Percentiles rank a stretch among this genome's conserved stretches.
phyloP scores from a whole-genome alignment of 345 rosid genomes.

The Pseudoturritis turrita region DNA sequence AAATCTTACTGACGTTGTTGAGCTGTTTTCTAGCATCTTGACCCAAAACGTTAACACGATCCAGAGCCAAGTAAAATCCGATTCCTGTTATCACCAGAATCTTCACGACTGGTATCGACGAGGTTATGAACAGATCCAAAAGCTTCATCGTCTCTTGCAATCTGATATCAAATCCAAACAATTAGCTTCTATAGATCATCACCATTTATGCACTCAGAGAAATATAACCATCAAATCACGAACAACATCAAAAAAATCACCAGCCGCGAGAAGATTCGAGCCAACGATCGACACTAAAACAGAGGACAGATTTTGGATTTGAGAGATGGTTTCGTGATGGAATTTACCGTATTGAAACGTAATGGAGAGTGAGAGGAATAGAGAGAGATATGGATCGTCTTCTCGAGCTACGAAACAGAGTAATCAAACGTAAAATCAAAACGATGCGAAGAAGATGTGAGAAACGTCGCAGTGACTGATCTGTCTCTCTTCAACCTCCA shows the following conservation, averaged over 20 bases:
- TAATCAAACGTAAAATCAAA: not conserved
- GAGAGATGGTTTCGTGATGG: not conserved
- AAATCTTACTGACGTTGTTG: constrained; percentile 38
- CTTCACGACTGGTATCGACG: constrained; percentile 53
- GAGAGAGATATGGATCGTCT: not conserved
- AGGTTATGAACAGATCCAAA: constrained; percentile 52
- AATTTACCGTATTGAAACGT: not conserved
- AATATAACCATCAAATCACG: not conserved
- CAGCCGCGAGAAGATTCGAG: not conserved
- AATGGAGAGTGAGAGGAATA: not conserved
- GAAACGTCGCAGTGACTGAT: not conserved
- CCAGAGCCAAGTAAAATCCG: constrained; percentile 57
- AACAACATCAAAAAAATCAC: not conserved
- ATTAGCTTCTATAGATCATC: not conserved
- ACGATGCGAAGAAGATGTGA: not conserved
- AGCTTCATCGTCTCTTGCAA: constrained; percentile 33
- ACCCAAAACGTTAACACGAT: constrained; percentile 41
- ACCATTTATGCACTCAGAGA: not conserved
- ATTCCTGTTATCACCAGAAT: constrained; percentile 52
- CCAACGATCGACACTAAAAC: too few relatives aligned
- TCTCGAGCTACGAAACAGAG: constrained; percentile 1
- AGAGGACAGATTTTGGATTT: too few relatives aligned
- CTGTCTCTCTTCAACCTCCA: not conserved
- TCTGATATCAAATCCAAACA: constrained; percentile 5
- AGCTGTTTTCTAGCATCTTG: constrained; percentile 53